phyloP scores from a whole-genome alignment of 176 grass and related monocot species.

The Paspalum notatum region DNA sequence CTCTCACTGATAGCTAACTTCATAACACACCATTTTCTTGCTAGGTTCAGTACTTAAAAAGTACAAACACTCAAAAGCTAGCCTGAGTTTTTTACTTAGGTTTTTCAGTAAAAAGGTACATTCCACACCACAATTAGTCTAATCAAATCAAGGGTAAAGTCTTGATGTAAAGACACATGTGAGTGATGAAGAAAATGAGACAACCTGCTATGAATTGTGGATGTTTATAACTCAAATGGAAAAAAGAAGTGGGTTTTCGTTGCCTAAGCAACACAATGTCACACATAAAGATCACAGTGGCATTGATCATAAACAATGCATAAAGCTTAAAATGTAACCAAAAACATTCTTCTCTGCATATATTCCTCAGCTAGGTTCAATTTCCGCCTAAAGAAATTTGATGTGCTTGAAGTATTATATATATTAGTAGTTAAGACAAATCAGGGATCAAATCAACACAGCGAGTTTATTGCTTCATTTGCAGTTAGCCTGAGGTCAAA shows the following conservation, averaged over 20 bases:
- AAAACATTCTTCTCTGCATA: background rate
- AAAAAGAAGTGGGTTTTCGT: background rate
- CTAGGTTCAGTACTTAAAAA: background rate
- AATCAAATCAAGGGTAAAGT: background rate
- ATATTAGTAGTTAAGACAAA: background rate
- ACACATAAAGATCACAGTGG: too few species aligned
- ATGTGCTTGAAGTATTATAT: background rate
- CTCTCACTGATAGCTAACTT: background rate
- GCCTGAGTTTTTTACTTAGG: background rate
- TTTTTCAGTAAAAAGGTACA: background rate
- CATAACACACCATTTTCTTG: background rate
- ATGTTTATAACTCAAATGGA: background rate
- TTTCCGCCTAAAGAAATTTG: constrained; percentile 1
- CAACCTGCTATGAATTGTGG: background rate
- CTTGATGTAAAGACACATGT: background rate
- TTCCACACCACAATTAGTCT: background rate
- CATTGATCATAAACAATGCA: background rate
- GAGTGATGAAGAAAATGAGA: constrained; percentile 13
- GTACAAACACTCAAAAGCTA: background rate
- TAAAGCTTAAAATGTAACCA: background rate
- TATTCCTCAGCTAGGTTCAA: background rate
- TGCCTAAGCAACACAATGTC: background rate
- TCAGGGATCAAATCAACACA: background rate
- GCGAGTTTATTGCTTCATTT: constrained; percentile 17
- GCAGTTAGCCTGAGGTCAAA: background rate